These are phyloP conservation scores for Cytospora schulzeri DNA, from an alignment of 2,329 filamentous ascomycete species.

Conservation along the genomic window DNA sequence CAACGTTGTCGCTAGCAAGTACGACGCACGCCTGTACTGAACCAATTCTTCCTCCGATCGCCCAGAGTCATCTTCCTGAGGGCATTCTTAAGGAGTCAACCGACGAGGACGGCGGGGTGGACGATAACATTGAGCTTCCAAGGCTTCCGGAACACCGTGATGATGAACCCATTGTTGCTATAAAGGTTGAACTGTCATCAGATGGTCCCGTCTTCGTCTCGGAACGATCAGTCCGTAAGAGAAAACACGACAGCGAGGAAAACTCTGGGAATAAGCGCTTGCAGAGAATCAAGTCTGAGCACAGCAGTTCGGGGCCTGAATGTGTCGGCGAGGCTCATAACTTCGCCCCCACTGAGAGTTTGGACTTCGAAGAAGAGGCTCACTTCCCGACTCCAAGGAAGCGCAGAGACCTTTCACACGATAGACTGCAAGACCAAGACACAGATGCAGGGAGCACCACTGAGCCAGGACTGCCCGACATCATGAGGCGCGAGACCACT, in stretches of 20 bases:
- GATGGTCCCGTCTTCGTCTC: constrained; percentile 54
- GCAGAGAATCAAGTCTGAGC: constrained; percentile 48
- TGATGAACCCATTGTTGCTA: constrained; percentile 9
- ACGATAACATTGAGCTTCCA: constrained; percentile 35
- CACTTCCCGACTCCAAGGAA: constrained; percentile 48
- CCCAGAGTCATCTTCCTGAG: not conserved
- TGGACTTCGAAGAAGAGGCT: constrained; percentile 59
- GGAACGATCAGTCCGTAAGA: constrained; percentile 52
- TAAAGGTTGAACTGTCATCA: constrained; percentile 59
- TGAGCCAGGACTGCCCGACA: not conserved
- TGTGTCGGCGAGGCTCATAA: constrained; percentile 33
- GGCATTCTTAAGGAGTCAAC: constrained; percentile 6
- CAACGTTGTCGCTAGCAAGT: not conserved
- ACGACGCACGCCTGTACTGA: not conserved
- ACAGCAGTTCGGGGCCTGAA: constrained; percentile 36
- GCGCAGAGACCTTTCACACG: constrained; percentile 25
- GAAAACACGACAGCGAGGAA: constrained; percentile 40
- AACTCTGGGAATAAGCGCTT: constrained; percentile 29
- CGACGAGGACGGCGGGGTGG: not conserved
- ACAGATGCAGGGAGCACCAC: not conserved
- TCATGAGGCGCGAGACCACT: not conserved
- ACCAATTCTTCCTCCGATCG: not conserved
- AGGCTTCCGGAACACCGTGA: constrained; percentile 31
- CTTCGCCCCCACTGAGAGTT: constrained; percentile 54
- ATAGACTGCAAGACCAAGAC: not conserved